A percentile compares a stretch with the other conserved stretches of the same genome.
These are phyloP conservation scores for Jamesozyma hellenica DNA, from an alignment of 805 yeast species.

Conservation along the genomic window DNA sequence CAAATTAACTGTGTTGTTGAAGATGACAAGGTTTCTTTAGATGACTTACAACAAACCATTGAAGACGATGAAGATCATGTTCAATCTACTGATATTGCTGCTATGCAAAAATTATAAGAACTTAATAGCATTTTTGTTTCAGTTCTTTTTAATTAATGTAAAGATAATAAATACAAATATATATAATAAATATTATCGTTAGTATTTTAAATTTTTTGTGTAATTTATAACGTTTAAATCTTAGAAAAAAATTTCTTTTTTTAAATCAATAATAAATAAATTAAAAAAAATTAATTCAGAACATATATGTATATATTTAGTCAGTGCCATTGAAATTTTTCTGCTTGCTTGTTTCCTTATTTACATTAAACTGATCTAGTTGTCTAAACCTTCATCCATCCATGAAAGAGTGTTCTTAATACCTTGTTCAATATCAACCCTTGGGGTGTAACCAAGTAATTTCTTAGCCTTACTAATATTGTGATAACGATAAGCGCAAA, in stretches of 20 bases:
- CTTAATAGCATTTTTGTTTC: not conserved
- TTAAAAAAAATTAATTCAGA: not conserved
- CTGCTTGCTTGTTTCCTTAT: too few relatives aligned
- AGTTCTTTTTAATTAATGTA: not conserved
- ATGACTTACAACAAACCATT: constrained; percentile 66
- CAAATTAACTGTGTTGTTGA: constrained; percentile 97
- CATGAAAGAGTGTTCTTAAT: constrained; percentile 70
- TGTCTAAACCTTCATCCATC: constrained; percentile 57
- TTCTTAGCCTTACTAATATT: constrained; percentile 80
- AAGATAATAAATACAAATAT: too few relatives aligned
- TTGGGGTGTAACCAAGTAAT: constrained; percentile 70
- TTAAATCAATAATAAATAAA: not conserved
- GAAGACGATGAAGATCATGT: constrained; percentile 97
- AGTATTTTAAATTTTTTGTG: not conserved
- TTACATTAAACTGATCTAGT: too few relatives aligned
- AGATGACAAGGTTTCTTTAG: constrained; percentile 91
- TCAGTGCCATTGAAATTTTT: too few relatives aligned
- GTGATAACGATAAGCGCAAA: constrained; percentile 90
- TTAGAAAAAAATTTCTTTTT: not conserved
- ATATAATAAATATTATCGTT: not conserved
- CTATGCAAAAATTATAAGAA: constrained; percentile 90
- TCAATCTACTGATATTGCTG: constrained; percentile 97
- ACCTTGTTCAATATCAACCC: constrained; percentile 69
- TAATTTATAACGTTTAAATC: not conserved
- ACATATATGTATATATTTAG: not conserved